Evolutionary conservation across 768 basidiomycete genomes (phyloP).

Genomic region (Mycena sanguinolenta): DNA sequence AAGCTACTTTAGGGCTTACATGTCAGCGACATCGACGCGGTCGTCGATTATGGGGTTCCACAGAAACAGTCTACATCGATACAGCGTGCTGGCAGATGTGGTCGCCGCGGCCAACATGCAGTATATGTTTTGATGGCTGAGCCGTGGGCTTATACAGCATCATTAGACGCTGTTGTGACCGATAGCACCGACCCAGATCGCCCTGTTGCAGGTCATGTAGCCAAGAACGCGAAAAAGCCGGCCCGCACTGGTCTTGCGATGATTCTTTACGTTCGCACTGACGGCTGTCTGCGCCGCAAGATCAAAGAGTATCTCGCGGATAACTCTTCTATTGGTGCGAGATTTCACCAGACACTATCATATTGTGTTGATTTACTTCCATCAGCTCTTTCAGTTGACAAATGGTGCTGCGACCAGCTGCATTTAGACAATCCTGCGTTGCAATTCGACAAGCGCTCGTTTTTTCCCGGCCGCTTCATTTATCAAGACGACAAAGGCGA

Average conservation of each 20-base stretch:
- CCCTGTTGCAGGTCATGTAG: not conserved
- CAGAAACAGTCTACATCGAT: not conserved
- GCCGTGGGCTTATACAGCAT: slow-evolving; percentile 4
- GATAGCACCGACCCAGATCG: not conserved
- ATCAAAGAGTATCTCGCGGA: slow-evolving; percentile 4
- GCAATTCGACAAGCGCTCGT: not conserved
- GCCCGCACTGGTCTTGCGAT: slow-evolving; percentile 15
- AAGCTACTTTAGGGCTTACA: not conserved
- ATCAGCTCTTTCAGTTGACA: not conserved
- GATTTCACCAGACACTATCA: too few relatives aligned
- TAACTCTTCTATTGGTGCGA: not conserved
- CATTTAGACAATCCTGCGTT: not conserved
- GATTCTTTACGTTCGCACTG: slow-evolving; percentile 4
- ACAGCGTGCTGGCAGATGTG: slow-evolving; percentile 1
- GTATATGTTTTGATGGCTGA: slow-evolving; percentile 21
- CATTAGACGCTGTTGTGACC: not conserved
- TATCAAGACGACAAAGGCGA: not conserved
- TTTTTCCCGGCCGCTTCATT: slow-evolving; percentile 11
- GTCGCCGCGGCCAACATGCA: not conserved
- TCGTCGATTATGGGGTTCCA: slow-evolving; percentile 3
- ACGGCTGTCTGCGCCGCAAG: slow-evolving; percentile 2
- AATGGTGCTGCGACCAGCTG: slow-evolving; percentile 23
- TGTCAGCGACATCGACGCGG: slow-evolving; percentile 1
- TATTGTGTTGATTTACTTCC: too few relatives aligned
- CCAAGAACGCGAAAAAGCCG: not conserved